Base-by-base conservation (phyloP, 2,329 filamentous ascomycete species). In the Phialocephala sp. region DNA sequence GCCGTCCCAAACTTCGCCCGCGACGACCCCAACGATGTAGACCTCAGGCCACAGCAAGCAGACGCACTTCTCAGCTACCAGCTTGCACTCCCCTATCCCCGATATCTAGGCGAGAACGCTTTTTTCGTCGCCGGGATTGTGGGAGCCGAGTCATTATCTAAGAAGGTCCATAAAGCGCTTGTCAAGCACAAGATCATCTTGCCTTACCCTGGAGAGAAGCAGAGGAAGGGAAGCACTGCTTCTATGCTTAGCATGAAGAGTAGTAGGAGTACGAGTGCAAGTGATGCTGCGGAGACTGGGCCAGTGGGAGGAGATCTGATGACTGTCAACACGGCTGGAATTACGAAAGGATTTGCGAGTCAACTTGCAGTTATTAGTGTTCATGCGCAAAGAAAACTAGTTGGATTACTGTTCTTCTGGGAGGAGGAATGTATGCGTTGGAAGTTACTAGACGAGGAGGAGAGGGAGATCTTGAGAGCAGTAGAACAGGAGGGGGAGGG, bases 331-430 rank as follows among this genome's bases (percentile, higher is more conserved):
- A 72, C 68, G 0, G 35, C 45, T 1, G 59, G 45, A 2, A 68
- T 75, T 15, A 70, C 62, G 2, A 70, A 69, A 36, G 54, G 67
- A 9, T 72, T 75, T 56, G 64, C 72, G 2, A 67, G 68, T 55
- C 72, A 75, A 45, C 43, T 73, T 11, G 62, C 72, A 2, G 55
- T 61, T 1, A 72, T 75, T 59, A 67, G 62, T 9, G 64, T 71
- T 2, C 64, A 72, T 63, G 70, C 64, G 3, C 72, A 74, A 67
- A 63, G 69, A 47, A 72, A 71, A 52, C 18, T 74, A 2, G 65
- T 77, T 39, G 63, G 72, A 71, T 52, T 74, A 73, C 35, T 78
- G 41, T 73, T 73, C 57, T 74, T 74, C 43, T 75, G 73, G 72
- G 72, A 72, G 39, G 72, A 74, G 43, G 72, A 75, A 45, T 72